Percentiles rank a stretch among this genome's conserved stretches.
phyloP scores from a whole-genome alignment of 2,329 filamentous ascomycete species.

The Proliferodiscus dingleyae region DNA sequence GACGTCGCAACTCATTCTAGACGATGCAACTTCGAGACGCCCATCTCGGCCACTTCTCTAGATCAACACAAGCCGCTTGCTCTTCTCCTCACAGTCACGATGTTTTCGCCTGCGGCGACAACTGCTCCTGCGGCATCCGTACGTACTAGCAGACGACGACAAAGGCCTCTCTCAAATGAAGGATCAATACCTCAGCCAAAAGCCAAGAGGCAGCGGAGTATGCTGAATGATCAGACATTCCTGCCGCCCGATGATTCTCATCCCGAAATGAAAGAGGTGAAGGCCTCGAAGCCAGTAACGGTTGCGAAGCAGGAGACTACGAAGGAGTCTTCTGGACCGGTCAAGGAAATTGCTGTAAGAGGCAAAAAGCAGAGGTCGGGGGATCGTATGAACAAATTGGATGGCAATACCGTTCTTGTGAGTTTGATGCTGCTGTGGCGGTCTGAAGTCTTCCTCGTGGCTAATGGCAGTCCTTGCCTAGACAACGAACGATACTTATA shows the following conservation, averaged over 20 bases:
- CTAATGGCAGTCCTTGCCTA: conserved; percentile 33
- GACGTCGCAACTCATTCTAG: neutral
- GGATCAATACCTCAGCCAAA: conserved; percentile 51
- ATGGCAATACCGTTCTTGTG: conserved; percentile 63
- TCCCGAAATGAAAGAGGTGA: conserved; percentile 54
- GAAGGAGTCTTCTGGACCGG: conserved; percentile 22
- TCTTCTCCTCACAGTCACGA: conserved; percentile 26
- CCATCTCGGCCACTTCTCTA: neutral
- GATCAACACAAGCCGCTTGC: neutral
- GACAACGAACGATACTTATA: conserved; percentile 82
- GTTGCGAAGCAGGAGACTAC: conserved; percentile 35
- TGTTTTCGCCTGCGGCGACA: conserved; percentile 55
- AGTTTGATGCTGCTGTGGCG: conserved; percentile 24
- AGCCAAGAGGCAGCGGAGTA: conserved; percentile 57
- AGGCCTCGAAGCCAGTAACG: conserved; percentile 41
- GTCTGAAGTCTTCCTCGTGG: conserved; percentile 1
- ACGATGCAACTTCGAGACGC: conserved; percentile 5
- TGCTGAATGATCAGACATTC: conserved; percentile 53
- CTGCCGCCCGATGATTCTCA: conserved; percentile 38
- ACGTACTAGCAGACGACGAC: conserved; percentile 53
- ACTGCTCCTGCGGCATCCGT: conserved; percentile 51
- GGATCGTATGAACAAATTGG: conserved; percentile 64
- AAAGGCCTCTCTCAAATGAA: conserved; percentile 55
- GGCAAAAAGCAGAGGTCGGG: conserved; percentile 59
- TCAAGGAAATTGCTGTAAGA: conserved; percentile 51